Percentiles rank a stretch among this genome's conserved stretches.
Evolutionary conservation across 1,284 basidiomycete species (phyloP).

Genomic region (Takashimella koratensis): DNA sequence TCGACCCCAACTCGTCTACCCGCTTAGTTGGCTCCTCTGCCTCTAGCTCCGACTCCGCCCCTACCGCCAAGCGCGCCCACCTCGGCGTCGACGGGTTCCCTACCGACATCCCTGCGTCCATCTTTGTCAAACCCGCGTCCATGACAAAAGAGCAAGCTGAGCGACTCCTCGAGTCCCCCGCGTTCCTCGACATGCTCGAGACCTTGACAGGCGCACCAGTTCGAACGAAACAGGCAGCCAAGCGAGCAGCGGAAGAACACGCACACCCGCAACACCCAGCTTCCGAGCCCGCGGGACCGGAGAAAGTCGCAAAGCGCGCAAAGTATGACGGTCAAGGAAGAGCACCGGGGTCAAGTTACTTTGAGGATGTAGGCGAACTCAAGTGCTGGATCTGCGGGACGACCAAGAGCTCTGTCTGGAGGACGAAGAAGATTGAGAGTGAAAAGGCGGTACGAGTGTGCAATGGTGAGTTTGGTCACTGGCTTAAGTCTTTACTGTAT

Average conservation of each 20-base stretch:
- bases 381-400: conserved; percentile 45
- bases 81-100: conserved; percentile 8
- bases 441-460: conserved; percentile 39
- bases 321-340: not conserved
- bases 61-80: not conserved
- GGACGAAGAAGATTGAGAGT: conserved; percentile 38
- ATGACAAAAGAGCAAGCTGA: conserved; percentile 42
- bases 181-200: conserved; percentile 37
- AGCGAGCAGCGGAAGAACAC: not conserved
- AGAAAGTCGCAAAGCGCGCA: not conserved
- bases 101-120: conserved; percentile 22
- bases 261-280: not conserved
- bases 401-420: conserved; percentile 43
- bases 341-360: not conserved
- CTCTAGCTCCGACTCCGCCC: conserved; percentile 2
- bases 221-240: not conserved
- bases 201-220: conserved; percentile 24
- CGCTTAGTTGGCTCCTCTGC: not conserved
- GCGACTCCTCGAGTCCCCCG: conserved; percentile 30
- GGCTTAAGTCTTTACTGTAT: not conserved
- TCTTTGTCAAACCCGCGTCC: conserved; percentile 27
- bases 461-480: conserved; percentile 36
- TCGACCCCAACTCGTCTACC: conserved; percentile 9
- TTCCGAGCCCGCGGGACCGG: not conserved
- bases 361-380: not conserved